Evolutionary conservation across 441 rosid species (phyloP), one percentile per base, ranked within the genome.

Genomic region (Adansonia madagascariensis): DNA sequence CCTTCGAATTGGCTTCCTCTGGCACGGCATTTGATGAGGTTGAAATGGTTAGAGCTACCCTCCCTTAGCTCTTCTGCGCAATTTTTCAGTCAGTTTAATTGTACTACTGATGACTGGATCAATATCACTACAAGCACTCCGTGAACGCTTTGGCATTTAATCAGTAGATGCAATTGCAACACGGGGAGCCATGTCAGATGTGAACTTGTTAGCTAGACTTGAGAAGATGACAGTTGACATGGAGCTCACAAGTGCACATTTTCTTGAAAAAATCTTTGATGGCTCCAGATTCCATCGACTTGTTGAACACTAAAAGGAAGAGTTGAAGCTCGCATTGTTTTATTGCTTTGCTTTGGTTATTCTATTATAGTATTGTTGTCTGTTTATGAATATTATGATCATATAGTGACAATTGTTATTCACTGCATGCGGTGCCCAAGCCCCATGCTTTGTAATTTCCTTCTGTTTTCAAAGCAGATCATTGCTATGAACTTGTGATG

Each of bases 181-280:
- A 15, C 87, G 82, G 55, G 63, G 85, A 15, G 87, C 84, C 0
- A 82, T 82, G 85, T 46, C 84, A 1, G 87, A 85, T 9, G 85
- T 80, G 65, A 71, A 82, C 56, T 14, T 46, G 12, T 62, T 84
- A 10, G 8, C 43, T 4, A 6, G 78, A 22, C 49, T 82, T 50
- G 66, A 70, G 75, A 82, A 75, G 73, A 52, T 84, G 68, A 73
- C 78, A 3, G 77, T 43, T 44, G 81, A 78, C n/a, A 74, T 80
- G 76, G 73, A 80, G 64, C 74, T 78, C 22, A 74, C 81, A 0
- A 1, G 65, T 49, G 17, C 73, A 10, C 84, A 80, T 72, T 76
- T 78, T 8, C 18, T 67, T 10, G 70, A 73, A 71, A 82, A 66
- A 69, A 27, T 76, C 85, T 68, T 84, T 84, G 65, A 3, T 8